Base-by-base conservation (phyloP, 2,329 filamentous ascomycete species). In the Fusarium gaditjirri region DNA sequence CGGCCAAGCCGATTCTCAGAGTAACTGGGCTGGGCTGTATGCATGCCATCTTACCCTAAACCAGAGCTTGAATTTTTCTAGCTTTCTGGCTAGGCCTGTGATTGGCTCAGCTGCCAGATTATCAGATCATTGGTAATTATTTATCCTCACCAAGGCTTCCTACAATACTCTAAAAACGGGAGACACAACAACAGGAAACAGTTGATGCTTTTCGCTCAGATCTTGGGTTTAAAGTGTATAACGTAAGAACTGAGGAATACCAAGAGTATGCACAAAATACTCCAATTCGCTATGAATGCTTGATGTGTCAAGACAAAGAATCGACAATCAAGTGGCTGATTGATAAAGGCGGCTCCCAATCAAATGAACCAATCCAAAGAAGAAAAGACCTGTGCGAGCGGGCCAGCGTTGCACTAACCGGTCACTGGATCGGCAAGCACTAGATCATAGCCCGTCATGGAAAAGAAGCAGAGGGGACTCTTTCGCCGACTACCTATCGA, bases 371-470 rank as follows among this genome's bases (percentile, higher is more conserved):
- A 73, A 73, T 73, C 36, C n/a, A n/a, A n/a, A n/a, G 67, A 14
- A 44, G 7, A 31, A 27, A 8, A 13, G 6, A n/a, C 11, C 39
- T 54, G 38, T 65, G 43, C 52, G 61, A 60, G 39, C 41, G 31
- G 25, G 56, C 5, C 33, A 44, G 35, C 11, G 61, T 59, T 71
- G 53, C 62, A 71, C 67, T 68, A 65, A 39, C 70, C 70, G 61
- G 70, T 72, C 70, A 72, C 70, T 72, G 70, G 70, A 73, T 72
- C 70, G 70, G 70, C 65, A 71, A 53, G 31, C 47, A 73, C 70
- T 72, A 72, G 70, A 70, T 72, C 70, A 72, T 73, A 61, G 19
- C 17, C 70, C 61, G 70, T 67, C 70, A 72, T 73, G 41, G 55
- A 66, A 70, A 19, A 50, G 68, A 72, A 69, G 17, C 38, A 68